Base-by-base conservation (phyloP, 192 early-diverging fungal genomes). In the Backusella psychrophila region DNA sequence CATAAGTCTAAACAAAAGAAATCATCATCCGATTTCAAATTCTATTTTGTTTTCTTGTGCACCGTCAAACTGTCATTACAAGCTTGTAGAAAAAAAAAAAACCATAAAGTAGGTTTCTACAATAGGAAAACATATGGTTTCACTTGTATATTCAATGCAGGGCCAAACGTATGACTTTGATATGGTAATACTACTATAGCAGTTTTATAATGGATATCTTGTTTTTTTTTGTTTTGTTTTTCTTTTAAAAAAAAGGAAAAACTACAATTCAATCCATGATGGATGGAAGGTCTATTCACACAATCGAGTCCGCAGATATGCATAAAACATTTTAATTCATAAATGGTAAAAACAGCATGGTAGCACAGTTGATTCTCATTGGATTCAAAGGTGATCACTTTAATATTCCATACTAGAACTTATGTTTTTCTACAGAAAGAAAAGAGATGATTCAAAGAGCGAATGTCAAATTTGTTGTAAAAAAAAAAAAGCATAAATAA, bases 111-210 rank as follows among this genome's bases (percentile, higher is more conserved):
- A 14, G 0, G 26, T 29, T 63, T 63, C 56, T 63, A 29, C 56
- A 63, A 63, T 63, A 63, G 56, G 56, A 63, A 63, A 63, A 63
- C 56, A 63, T 63, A 63, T 63, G 56, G 56, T 63, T 63, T 9
- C 56, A 63, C 56, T 63, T 26, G 56, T 63, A 26, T 14, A 63
- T 63, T 63, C 26, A 63, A 63, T 63, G 56, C 56, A 29, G 56
- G 23, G 23, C 21, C 56, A 14, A 53, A 44, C 12, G 46, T 49
- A 17, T 49, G 46, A 19, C 17, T 8, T 49, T 49, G 6, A 49
- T 49, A 49, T 49, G n/a, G 19, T n/a, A 49, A 39, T 39, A 38
- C 38, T 38, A 11, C 8, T 38, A 39, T 2, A 11, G 38, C 11
- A 3, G 33, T 33, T 33, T 33, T 39, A 39, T 39, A 39, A 39